These are phyloP conservation scores for Penicillium roqueforti DNA, from an alignment of 495 filamentous ascomycete species.

Conservation along the genomic window DNA sequence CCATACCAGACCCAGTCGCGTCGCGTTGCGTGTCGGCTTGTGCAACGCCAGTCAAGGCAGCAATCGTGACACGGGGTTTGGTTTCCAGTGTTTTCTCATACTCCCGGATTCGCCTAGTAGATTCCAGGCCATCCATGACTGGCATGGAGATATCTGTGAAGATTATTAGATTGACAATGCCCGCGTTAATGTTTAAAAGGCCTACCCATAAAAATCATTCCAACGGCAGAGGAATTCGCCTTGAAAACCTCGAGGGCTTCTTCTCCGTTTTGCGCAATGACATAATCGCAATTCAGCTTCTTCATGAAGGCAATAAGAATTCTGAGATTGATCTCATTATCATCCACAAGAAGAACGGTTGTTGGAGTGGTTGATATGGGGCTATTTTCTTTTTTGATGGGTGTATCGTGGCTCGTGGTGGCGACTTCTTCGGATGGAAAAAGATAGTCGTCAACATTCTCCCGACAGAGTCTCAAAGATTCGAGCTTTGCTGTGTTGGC, in stretches of 20 bases:
- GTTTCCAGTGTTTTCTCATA: conserved; percentile 29
- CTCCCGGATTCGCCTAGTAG: conserved; percentile 45
- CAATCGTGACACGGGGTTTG: conserved; percentile 17
- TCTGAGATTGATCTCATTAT: conserved; percentile 36
- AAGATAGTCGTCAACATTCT: neutral
- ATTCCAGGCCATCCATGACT: conserved; percentile 53
- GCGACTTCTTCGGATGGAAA: neutral
- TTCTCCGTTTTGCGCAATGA: conserved; percentile 46
- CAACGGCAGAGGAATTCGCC: conserved; percentile 26
- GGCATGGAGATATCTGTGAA: conserved; percentile 54
- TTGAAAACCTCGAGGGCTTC: conserved; percentile 48
- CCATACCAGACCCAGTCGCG: conserved; percentile 33
- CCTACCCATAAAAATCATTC: conserved; percentile 49
- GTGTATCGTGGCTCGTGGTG: neutral
- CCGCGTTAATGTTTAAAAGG: neutral
- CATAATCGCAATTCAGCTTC: conserved; percentile 26
- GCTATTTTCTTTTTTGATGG: conserved; percentile 8
- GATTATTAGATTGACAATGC: neutral
- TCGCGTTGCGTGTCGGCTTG: conserved; percentile 24
- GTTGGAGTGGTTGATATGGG: neutral
- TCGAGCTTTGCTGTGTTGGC: neutral
- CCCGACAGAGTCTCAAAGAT: neutral
- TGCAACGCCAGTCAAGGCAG: conserved; percentile 35
- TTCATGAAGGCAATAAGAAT: conserved; percentile 37
- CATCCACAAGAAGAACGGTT: conserved; percentile 32